Evolutionary conservation across 345 rosid species (phyloP).

Genomic region (Aurinia saxatilis): DNA sequence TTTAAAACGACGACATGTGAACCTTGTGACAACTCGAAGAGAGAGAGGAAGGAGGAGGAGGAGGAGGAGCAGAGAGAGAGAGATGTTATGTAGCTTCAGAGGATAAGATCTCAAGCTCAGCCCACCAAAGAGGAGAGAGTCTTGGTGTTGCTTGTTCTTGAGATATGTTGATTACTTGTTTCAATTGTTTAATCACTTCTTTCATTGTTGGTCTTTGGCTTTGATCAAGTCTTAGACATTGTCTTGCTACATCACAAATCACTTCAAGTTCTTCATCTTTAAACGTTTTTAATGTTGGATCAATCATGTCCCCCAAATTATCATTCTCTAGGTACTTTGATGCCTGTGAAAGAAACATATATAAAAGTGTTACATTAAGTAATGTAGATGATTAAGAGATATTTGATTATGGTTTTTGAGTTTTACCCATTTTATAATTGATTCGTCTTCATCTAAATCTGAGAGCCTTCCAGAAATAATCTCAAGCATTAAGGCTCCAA

Average conservation of each 20-base stretch:
- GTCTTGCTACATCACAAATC: slow-evolving; percentile 51
- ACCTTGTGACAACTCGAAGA: slow-evolving; percentile 7
- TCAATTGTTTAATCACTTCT: slow-evolving; percentile 48
- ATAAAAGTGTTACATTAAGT: not conserved
- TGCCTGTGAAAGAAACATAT: slow-evolving; percentile 40
- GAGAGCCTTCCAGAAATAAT: slow-evolving; percentile 78
- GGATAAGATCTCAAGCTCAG: slow-evolving; percentile 91
- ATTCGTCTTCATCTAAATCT: slow-evolving; percentile 56
- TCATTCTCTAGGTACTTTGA: slow-evolving; percentile 44
- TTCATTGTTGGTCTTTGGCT: slow-evolving; percentile 65
- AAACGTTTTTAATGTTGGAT: slow-evolving; percentile 57
- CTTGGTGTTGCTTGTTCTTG: slow-evolving; percentile 92
- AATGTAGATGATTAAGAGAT: not conserved
- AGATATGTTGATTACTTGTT: slow-evolving; percentile 49
- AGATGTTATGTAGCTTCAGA: slow-evolving; percentile 58
- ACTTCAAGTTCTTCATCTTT: slow-evolving; percentile 60
- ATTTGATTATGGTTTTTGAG: not conserved
- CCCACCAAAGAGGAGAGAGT: slow-evolving; percentile 99
- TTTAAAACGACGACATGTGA: not conserved
- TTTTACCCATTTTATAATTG: slow-evolving; percentile 67
- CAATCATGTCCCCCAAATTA: slow-evolving; percentile 46
- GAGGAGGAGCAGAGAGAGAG: slow-evolving; percentile 30
- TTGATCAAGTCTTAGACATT: slow-evolving; percentile 52
- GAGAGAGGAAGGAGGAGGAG: slow-evolving; percentile 8
- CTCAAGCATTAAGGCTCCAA: slow-evolving; percentile 77